Conservation (phyloP, 176 grass and related monocot genomes). For the Echinochloa phyllopogon region DNA sequence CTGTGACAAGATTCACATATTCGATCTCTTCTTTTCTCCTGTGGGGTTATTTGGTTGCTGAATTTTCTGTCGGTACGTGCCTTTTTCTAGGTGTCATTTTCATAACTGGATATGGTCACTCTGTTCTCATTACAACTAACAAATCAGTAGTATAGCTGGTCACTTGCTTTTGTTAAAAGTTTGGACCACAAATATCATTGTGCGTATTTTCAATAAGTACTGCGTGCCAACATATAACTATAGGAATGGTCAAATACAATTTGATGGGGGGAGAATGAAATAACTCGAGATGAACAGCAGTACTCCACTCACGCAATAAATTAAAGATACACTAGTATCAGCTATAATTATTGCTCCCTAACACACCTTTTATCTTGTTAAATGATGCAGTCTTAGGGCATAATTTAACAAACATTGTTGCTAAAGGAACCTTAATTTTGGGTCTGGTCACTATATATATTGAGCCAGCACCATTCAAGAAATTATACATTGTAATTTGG, state of each 20-base stretch:
- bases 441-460: background rate
- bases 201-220: background rate
- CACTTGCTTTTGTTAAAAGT: conserved; percentile 11
- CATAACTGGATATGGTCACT: conserved; percentile 41
- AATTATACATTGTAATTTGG: background rate
- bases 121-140: conserved; percentile 21
- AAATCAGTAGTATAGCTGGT: conserved; percentile 6
- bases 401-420: background rate
- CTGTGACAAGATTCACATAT: conserved; percentile 46
- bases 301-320: background rate
- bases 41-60: conserved; percentile 32
- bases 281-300: background rate
- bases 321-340: background rate
- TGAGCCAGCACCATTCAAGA: background rate
- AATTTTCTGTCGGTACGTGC: conserved; percentile 25
- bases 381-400: background rate
- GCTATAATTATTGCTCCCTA: background rate
- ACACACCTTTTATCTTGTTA: background rate
- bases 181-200: conserved; percentile 6
- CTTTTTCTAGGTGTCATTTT: conserved; percentile 42
- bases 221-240: background rate
- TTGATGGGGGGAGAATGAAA: background rate
- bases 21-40: conserved; percentile 39
- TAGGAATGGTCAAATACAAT: background rate
- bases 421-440: background rate